A percentile compares a stretch with the other conserved stretches of the same genome.
phyloP scores from a whole-genome alignment of 768 basidiomycete genomes.

The Amanita exitialis region DNA sequence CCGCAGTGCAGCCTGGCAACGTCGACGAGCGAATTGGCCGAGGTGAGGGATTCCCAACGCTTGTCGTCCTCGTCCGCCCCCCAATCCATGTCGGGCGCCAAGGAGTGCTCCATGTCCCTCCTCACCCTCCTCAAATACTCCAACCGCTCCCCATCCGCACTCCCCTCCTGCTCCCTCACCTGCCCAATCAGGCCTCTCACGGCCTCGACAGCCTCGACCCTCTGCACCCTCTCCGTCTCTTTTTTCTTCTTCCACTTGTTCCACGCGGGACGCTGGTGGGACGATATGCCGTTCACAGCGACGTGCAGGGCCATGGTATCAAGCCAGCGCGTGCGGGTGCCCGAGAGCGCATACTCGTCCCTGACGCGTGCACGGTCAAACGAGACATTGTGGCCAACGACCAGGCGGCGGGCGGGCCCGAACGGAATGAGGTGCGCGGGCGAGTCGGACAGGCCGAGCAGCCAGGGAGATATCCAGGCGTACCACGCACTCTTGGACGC shows the following conservation, averaged over 20 bases:
- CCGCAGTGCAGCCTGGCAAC: conserved; percentile 87
- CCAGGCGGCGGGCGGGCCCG: conserved; percentile 44
- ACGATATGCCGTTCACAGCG: conserved; percentile 89
- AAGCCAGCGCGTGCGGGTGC: conserved; percentile 69
- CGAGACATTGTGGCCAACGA: conserved; percentile 93
- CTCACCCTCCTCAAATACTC: conserved; percentile 27
- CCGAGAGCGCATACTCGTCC: conserved; percentile 71
- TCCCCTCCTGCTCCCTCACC: conserved; percentile 36
- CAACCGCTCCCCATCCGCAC: conserved; percentile 34
- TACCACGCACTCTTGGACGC: conserved; percentile 85
- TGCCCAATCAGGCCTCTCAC: conserved; percentile 30
- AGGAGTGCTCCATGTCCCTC: conserved; percentile 25
- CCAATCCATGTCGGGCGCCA: background rate
- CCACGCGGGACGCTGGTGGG: conserved; percentile 92
- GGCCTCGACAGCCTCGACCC: conserved; percentile 53
- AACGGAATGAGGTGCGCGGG: conserved; percentile 68
- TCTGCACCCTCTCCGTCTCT: conserved; percentile 40
- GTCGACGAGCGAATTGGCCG: conserved; percentile 85
- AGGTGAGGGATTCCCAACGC: conserved; percentile 90
- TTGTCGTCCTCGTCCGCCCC: conserved; percentile 30
- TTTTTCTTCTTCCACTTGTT: conserved; percentile 73
- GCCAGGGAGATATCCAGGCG: conserved; percentile 92
- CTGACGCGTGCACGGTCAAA: conserved; percentile 79
- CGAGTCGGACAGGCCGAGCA: conserved; percentile 50
- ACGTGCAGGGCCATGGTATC: conserved; percentile 96